A percentile compares a stretch with the other conserved stretches of the same genome.
Evolutionary conservation across 805 yeast genomes (phyloP).

Genomic region (Wickerhamiella australiensis): DNA sequence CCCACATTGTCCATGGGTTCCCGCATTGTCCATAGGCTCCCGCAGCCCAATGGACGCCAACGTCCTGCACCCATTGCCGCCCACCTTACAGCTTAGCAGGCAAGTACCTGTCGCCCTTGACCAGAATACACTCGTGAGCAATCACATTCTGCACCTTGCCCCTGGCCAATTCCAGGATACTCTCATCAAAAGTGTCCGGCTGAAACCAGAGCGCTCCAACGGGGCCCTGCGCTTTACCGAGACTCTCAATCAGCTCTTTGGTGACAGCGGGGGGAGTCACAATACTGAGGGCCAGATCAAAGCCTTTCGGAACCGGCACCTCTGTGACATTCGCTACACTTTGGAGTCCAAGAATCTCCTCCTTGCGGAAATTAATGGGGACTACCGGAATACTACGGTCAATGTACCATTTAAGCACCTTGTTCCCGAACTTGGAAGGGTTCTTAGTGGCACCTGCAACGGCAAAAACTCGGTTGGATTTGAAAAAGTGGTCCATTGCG

Average conservation of each 20-base stretch:
- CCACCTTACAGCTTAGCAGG: constrained; percentile 7
- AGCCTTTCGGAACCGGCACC: constrained; percentile 19
- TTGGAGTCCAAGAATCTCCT: constrained; percentile 35
- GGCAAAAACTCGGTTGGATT: constrained; percentile 41
- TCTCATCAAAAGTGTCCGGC: constrained; percentile 60
- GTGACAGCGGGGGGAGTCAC: constrained; percentile 66
- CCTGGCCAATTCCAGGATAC: constrained; percentile 30
- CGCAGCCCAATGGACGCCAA: no score
- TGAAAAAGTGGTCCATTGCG: constrained; percentile 35
- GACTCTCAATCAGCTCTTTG: constrained; percentile 33
- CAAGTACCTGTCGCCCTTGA: constrained; percentile 42
- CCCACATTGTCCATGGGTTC: no score
- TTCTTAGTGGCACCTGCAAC: constrained; percentile 65
- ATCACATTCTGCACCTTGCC: constrained; percentile 30
- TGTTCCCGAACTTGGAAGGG: constrained; percentile 54
- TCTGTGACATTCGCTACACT: constrained; percentile 26
- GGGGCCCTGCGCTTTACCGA: constrained; percentile 24
- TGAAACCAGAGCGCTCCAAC: constrained; percentile 67
- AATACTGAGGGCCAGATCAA: constrained; percentile 42
- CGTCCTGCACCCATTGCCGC: no score
- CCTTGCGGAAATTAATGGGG: constrained; percentile 52
- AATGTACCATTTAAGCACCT: constrained; percentile 57
- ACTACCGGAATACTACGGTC: constrained; percentile 43
- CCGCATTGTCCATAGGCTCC: no score
- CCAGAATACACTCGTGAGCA: constrained; percentile 57